phyloP scores from a whole-genome alignment of 2,329 filamentous ascomycete genomes.

The Aureobasidium zeae region DNA sequence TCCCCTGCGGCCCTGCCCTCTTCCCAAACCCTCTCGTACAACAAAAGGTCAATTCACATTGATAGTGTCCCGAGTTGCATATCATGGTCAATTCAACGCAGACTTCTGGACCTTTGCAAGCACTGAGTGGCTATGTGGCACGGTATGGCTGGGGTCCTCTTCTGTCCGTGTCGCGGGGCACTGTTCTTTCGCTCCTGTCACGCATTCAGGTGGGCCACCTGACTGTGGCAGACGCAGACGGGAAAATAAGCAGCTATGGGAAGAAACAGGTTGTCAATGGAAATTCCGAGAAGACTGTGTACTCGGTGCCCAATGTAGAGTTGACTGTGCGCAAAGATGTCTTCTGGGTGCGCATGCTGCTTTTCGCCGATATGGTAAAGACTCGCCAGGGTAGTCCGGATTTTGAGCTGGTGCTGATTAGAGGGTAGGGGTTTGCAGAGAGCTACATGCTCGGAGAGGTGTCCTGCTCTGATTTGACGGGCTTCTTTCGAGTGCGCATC shows the following conservation, averaged over 20 bases:
- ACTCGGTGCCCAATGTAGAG: conserved; percentile 40
- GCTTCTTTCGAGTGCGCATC: conserved; percentile 47
- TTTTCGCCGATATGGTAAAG: conserved; percentile 59
- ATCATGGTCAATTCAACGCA: conserved; percentile 29
- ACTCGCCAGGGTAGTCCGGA: too few relatives aligned
- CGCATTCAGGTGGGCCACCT: conserved; percentile 40
- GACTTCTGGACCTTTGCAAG: conserved; percentile 31
- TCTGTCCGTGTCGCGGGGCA: conserved; percentile 37
- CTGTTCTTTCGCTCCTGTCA: conserved; percentile 37
- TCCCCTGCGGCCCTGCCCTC: conserved; percentile 4
- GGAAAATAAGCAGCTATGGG: conserved; percentile 35
- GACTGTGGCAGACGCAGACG: conserved; percentile 36
- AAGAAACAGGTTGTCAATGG: conserved; percentile 22
- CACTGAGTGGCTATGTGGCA: conserved; percentile 35
- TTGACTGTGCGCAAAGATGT: conserved; percentile 54
- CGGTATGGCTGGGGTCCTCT: conserved; percentile 41
- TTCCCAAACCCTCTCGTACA: background rate
- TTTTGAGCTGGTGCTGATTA: background rate
- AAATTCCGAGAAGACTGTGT: conserved; percentile 29
- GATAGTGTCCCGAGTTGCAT: conserved; percentile 9
- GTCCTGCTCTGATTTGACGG: conserved; percentile 55
- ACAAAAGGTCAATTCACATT: conserved; percentile 9
- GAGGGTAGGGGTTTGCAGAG: conserved; percentile 51
- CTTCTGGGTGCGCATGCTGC: conserved; percentile 59
- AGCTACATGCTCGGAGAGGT: conserved; percentile 66